These are phyloP conservation scores for Mycena citricolor DNA, from an alignment of 1,284 basidiomycete genomes.

Conservation along the genomic window DNA sequence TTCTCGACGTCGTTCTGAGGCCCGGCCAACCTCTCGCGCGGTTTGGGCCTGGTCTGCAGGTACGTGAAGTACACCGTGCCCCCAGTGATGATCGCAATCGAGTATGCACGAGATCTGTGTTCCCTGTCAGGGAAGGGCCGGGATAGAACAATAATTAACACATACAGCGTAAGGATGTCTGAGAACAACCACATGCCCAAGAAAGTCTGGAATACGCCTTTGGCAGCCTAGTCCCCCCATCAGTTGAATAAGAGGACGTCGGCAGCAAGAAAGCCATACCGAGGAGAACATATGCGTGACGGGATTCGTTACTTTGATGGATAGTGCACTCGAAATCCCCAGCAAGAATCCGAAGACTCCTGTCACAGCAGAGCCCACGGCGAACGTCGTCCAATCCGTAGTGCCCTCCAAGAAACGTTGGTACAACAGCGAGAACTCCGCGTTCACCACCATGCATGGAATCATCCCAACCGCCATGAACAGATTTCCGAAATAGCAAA, in stretches of 20 bases:
- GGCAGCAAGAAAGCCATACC: constrained; percentile 35
- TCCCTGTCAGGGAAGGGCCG: neutral
- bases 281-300: constrained; percentile 63
- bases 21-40: neutral
- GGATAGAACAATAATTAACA: neutral
- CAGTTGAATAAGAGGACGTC: neutral
- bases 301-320: constrained; percentile 58
- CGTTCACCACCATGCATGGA: constrained; percentile 47
- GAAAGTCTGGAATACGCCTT: constrained; percentile 17
- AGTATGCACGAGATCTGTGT: constrained; percentile 11
- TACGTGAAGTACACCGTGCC: constrained; percentile 18
- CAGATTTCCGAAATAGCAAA: constrained; percentile 58
- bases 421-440: constrained; percentile 40
- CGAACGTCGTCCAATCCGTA: constrained; percentile 43
- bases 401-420: constrained; percentile 29
- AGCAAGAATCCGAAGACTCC: constrained; percentile 59
- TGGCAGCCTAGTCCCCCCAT: constrained; percentile 7
- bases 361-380: constrained; percentile 51
- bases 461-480: constrained; percentile 46
- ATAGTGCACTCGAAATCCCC: constrained; percentile 52
- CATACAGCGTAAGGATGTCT: constrained; percentile 14
- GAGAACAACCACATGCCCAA: constrained; percentile 17
- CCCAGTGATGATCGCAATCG: constrained; percentile 11
- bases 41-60: constrained; percentile 12
- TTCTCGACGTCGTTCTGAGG: constrained; percentile 13